Evolutionary conservation across 768 basidiomycete species (phyloP), one percentile per base, ranked within the genome.

Genomic region (Gloeopeniophorella convolvens): DNA sequence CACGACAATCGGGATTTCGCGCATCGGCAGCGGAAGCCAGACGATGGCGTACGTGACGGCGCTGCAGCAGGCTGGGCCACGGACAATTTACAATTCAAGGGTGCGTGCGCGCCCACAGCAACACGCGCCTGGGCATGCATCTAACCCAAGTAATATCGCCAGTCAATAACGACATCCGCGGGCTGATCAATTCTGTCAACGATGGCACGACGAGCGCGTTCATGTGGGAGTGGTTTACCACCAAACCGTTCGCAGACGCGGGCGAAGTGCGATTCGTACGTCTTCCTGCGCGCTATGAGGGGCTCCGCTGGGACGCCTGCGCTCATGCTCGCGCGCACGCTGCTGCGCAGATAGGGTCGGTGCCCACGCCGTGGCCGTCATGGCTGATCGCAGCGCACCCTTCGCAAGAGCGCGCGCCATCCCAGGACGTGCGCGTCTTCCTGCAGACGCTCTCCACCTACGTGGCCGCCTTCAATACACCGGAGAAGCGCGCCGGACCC

Each of bases 21-120:
- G 95, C 32, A 70, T 78, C 40, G 95, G 93, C 59, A 95, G 89
- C 59, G 92, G 92, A 20, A 88, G 85, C 56, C 87, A 94, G 64
- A 91, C 89, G 1, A 97, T 98, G 93, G 94, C 92, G 3, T 89
- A 85, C 57, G 91, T 96, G 21, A 89, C 96, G 87, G 89, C 89
- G 4, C 68, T 89, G 27, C 85, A 94, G 56, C 80, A 95, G 63
- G 83, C 13, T 96, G 93, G 93, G 70, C 69, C 59, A 65, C 78
- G 1, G 71, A 77, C 33, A 61, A 75, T 18, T 65, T 90, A 56
- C 72, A 77, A 60, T 95, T 91, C 64, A 73, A 85, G 72, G 78
- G 92, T 85, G 50, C 34, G 68, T 55, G 5, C 7, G 26, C 57
- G 8, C 37, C 23, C 20, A 21, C 26, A 20, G 18, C 9, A n/a